A percentile compares a stretch with the other conserved stretches of the same genome.
These are phyloP conservation scores for Dictyostelium discoideum DNA, from an alignment of 78 protist genomes.

Conservation along the genomic window DNA sequence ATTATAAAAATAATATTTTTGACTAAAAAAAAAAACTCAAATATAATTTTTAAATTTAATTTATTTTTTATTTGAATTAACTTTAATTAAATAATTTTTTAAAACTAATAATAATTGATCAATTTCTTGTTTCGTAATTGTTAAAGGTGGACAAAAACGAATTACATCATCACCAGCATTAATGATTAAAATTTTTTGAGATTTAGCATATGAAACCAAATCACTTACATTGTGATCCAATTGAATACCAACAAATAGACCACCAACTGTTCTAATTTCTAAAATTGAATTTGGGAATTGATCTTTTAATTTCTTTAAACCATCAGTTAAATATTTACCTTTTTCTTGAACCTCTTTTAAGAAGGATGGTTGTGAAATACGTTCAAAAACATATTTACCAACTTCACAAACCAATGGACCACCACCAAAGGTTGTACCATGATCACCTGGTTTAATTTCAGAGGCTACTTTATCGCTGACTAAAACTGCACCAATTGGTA, in stretches of 20 bases:
- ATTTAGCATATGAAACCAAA: not conserved
- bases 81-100: slow-evolving; percentile 9
- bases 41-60: not conserved
- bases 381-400: slow-evolving; percentile 61
- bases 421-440: slow-evolving; percentile 92
- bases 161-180: slow-evolving; percentile 57
- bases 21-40: no score
- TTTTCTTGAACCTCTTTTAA: slow-evolving; percentile 27
- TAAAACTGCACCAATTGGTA: slow-evolving; percentile 92
- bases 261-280: slow-evolving; percentile 52
- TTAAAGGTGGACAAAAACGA: slow-evolving; percentile 67
- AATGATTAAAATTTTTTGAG: slow-evolving; percentile 4
- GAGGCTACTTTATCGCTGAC: slow-evolving; percentile 66
- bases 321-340: slow-evolving; percentile 26
- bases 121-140: not conserved
- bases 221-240: slow-evolving; percentile 21
- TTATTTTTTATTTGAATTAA: not conserved
- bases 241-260: slow-evolving; percentile 55
- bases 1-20: no score
- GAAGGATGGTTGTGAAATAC: slow-evolving; percentile 41
- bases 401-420: slow-evolving; percentile 84
- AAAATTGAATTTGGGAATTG: not conserved
- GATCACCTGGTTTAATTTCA: slow-evolving; percentile 84
- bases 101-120: not conserved
- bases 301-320: not conserved